Evolutionary conservation across 2,329 filamentous ascomycete species (phyloP).

Genomic region (Aspergillus sp.): DNA sequence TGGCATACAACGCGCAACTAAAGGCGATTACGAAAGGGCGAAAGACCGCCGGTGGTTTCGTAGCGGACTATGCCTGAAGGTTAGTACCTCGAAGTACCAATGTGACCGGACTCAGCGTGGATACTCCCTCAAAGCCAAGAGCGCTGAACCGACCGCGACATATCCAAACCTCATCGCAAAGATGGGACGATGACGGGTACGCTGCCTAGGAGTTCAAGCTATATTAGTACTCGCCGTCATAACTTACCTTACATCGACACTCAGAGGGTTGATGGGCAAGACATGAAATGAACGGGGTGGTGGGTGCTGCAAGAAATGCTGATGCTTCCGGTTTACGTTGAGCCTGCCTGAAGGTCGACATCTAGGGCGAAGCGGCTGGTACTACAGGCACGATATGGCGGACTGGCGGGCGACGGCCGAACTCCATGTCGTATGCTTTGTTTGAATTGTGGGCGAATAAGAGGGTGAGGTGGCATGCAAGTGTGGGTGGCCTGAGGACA

Average conservation of each 20-base stretch:
- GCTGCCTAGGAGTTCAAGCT: not conserved
- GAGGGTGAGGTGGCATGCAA: constrained; percentile 7
- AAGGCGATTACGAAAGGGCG: not conserved
- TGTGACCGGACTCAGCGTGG: too few relatives aligned
- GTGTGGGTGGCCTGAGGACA: constrained; percentile 14
- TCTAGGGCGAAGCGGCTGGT: constrained; percentile 15
- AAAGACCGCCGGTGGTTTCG: too few relatives aligned
- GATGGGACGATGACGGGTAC: not conserved
- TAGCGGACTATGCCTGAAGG: not conserved
- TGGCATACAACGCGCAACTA: not conserved
- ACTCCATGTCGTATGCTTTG: constrained; percentile 17
- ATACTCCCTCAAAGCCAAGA: not conserved
- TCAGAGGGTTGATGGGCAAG: not conserved
- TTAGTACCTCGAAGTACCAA: not conserved
- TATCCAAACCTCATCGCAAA: not conserved
- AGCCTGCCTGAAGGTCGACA: constrained; percentile 2
- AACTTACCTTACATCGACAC: constrained; percentile 1
- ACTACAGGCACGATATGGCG: constrained; percentile 24
- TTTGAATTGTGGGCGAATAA: constrained; percentile 11
- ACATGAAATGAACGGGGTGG: not conserved
- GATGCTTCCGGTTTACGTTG: constrained; percentile 7
- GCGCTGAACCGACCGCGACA: too few relatives aligned
- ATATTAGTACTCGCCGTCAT: constrained; percentile 1
- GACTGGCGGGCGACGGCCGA: constrained; percentile 18
- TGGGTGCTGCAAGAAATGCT: not conserved